Percentiles rank a stretch among this genome's conserved stretches.
These are phyloP conservation scores for Chlorella sp. DNA, from an alignment of 139 green algal species.

Conservation along the genomic window DNA sequence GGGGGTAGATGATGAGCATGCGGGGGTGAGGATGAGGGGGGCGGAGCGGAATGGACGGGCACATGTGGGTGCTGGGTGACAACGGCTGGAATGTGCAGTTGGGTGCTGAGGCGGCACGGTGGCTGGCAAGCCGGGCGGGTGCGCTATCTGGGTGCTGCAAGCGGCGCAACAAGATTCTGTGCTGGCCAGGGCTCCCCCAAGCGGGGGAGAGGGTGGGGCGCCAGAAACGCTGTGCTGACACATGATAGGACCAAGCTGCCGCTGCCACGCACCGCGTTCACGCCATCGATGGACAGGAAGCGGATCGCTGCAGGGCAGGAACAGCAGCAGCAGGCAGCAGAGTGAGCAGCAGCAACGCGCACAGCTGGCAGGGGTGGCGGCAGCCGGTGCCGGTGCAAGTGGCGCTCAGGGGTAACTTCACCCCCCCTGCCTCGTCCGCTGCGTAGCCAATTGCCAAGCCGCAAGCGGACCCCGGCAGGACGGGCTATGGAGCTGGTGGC, in stretches of 20 bases:
- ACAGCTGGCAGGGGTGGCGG: not conserved
- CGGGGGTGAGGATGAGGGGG: too few relatives aligned
- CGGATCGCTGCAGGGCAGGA: conserved; percentile 67
- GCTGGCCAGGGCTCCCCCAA: not conserved
- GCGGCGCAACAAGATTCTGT: too few relatives aligned
- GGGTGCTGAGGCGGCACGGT: too few relatives aligned
- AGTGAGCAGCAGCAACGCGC: not conserved
- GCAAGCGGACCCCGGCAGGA: not conserved
- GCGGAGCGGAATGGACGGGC: too few relatives aligned
- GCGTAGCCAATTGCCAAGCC: too few relatives aligned
- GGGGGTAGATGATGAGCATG: not conserved
- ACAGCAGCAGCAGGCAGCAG: not conserved
- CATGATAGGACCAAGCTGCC: too few relatives aligned
- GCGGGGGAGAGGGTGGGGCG: too few relatives aligned
- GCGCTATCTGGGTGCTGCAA: not conserved
- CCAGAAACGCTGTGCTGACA: too few relatives aligned
- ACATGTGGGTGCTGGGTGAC: too few relatives aligned
- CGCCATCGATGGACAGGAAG: conserved; percentile 75
- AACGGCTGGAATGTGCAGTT: too few relatives aligned
- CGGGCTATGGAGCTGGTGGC: not conserved
- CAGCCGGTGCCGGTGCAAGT: not conserved
- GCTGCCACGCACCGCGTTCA: conserved; percentile 58
- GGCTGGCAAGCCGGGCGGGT: not conserved
- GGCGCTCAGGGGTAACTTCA: not conserved
- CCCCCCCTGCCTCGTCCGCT: not conserved